Evolutionary conservation across 805 yeast genomes (phyloP), one percentile per base, ranked within the genome.

Genomic region (Pichia heedii): DNA sequence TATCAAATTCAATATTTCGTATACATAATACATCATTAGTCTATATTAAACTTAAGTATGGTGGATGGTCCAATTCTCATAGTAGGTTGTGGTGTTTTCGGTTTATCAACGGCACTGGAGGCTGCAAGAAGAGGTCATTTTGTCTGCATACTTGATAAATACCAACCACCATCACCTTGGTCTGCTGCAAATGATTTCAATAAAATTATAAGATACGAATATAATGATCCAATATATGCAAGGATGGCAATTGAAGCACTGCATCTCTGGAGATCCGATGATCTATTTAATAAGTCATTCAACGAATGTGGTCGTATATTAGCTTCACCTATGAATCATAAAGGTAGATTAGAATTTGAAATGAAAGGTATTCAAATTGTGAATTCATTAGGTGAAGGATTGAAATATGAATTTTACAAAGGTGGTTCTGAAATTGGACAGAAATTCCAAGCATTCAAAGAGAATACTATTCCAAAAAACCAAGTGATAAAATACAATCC

Each of bases 121-220:
- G 45, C 67, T 4, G 56, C 61, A 1, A 49, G 50, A 30, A 43
- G 51, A 5, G 67, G 57, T 5, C 16, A 42, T 12, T 41, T 16
- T 15, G 64, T 68, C 16, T 50, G 55, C 0, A 63, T 66, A 2
- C 49, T 68, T 9, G 73, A 69, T 53, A 60, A 60, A n/a, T 61
- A 58, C 42, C 57, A 63, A 18, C 64, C 70, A 1, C 76, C 76
- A n/a, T 68, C 74, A 2, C 64, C 65, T 1, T 55, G 64, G 58
- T 65, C 74, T 4, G 75, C 77, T 22, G 69, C 74, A 9, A 63
- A 60, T 38, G 79, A 73, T 48, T 60, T 60, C 39, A 72, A 73
- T 47, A 71, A 73, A 50, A 72, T 73, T 37, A 65, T 73, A 18
- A 57, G 77, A 42, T 59, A 70, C 4, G 77, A 73, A 47, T 73